Evolutionary conservation across 164 flowering plant genomes (phyloP).

Genomic region (Piper longum): DNA sequence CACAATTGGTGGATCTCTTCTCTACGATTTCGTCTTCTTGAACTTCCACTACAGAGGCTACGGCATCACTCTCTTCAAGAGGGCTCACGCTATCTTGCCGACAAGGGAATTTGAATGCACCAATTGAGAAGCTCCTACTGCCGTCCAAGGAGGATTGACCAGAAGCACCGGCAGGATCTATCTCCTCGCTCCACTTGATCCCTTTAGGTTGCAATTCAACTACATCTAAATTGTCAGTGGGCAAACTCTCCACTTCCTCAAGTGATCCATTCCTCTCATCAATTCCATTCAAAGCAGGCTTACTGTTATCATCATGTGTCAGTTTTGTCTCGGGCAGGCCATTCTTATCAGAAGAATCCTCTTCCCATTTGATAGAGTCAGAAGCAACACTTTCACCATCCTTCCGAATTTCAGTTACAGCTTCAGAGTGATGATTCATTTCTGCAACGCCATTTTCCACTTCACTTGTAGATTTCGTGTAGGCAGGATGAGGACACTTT

Average conservation of each 20-base stretch:
- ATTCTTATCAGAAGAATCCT: no score
- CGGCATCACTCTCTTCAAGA: neutral
- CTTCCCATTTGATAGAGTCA: no score
- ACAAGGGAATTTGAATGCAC: neutral
- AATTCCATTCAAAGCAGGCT: neutral
- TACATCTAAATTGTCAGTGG: neutral
- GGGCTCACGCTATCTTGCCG: neutral
- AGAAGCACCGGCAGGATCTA: conserved; percentile 1
- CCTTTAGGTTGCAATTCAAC: neutral
- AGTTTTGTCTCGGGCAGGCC: no score
- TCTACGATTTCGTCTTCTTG: neutral
- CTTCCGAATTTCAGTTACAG: neutral
- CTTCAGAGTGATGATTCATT: neutral
- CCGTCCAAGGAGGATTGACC: conserved; percentile 1
- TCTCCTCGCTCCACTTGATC: neutral
- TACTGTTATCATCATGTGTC: neutral
- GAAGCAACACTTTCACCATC: conserved; percentile 1
- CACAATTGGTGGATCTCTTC: neutral
- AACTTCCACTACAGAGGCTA: neutral
- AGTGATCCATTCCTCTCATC: neutral
- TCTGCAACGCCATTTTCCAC: conserved; percentile 1
- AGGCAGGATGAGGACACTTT: neutral
- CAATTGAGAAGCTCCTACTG: neutral
- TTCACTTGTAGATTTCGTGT: conserved; percentile 5
- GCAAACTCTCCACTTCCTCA: conserved; percentile 2